Conservation (phyloP, 305 asterid species). For the Ilex paraguariensis region DNA sequence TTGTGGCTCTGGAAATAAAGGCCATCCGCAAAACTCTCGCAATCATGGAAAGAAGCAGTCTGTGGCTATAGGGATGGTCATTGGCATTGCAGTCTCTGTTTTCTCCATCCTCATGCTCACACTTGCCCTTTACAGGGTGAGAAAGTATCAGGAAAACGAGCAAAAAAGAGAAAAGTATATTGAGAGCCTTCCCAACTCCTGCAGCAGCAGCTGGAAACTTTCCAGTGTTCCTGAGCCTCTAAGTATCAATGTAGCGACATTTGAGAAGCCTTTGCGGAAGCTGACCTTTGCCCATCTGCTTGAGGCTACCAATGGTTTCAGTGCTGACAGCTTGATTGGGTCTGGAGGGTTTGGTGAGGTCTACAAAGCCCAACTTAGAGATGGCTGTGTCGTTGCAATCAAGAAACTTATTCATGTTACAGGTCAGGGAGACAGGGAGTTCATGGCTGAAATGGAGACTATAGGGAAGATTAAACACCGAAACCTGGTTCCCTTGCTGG, state of each 20-base stretch:
- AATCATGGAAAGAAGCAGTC: constrained; percentile 34
- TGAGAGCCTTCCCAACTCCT: constrained; percentile 86
- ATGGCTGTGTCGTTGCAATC: constrained; percentile 76
- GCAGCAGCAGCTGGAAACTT: constrained; percentile 88
- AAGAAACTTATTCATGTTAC: constrained; percentile 85
- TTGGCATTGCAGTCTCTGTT: constrained; percentile 54
- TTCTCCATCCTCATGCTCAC: constrained; percentile 44
- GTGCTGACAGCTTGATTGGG: constrained; percentile 72
- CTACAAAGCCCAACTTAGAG: constrained; percentile 70
- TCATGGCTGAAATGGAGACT: constrained; percentile 97
- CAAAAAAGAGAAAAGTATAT: constrained; percentile 69
- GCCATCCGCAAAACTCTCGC: constrained; percentile 20
- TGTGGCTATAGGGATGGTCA: constrained; percentile 61
- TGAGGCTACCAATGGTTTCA: constrained; percentile 88
- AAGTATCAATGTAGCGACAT: constrained; percentile 88
- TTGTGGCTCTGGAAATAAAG: constrained; percentile 37
- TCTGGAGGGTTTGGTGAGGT: constrained; percentile 96
- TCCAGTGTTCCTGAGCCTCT: constrained; percentile 82
- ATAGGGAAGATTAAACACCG: constrained; percentile 88
- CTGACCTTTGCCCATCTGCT: constrained; percentile 80
- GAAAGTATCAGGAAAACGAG: constrained; percentile 34
- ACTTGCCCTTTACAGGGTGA: constrained; percentile 53
- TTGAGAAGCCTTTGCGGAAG: constrained; percentile 81
- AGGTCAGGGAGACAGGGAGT: constrained; percentile 85
- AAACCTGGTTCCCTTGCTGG: constrained; percentile 75